Conservation (phyloP, 768 basidiomycete genomes). For the Macrolepiota albuminosa region DNA sequence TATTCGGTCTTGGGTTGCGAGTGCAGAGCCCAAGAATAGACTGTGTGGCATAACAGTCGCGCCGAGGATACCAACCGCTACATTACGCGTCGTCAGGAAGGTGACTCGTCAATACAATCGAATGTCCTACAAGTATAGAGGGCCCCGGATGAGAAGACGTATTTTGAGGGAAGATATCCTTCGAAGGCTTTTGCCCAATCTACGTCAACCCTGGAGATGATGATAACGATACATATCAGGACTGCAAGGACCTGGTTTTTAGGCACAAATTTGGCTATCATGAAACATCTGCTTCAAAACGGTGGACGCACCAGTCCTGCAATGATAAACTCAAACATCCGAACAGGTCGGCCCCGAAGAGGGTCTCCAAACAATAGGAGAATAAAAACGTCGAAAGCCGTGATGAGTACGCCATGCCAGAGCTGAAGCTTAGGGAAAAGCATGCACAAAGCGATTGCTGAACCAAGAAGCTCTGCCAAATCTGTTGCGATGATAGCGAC, state of each 20-base stretch:
- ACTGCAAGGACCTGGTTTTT: conserved; percentile 56
- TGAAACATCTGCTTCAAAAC: not conserved
- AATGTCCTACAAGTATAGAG: conserved; percentile 57
- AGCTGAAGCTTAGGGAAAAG: conserved; percentile 65
- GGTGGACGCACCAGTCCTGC: conserved; percentile 40
- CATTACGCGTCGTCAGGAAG: not conserved
- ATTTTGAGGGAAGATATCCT: conserved; percentile 72
- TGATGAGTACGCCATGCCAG: conserved; percentile 69
- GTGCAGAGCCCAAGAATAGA: conserved; percentile 82
- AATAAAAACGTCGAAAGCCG: conserved; percentile 62
- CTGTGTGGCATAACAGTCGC: conserved; percentile 94
- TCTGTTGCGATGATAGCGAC: conserved; percentile 75
- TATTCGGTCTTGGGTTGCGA: conserved; percentile 80
- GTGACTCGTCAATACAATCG: not conserved
- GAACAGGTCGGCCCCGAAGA: conserved; percentile 58
- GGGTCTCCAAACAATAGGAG: conserved; percentile 73
- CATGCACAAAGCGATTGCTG: conserved; percentile 76
- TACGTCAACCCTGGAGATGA: conserved; percentile 67
- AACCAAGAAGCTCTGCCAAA: conserved; percentile 77
- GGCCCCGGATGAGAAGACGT: conserved; percentile 48
- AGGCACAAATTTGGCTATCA: not conserved
- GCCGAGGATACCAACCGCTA: conserved; percentile 69
- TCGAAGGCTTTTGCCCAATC: conserved; percentile 70
- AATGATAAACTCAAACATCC: conserved; percentile 50
- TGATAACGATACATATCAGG: conserved; percentile 71